Percentiles rank a stretch among this genome's conserved stretches.
Evolutionary conservation across 73 alveolate genomes (phyloP).

Genomic region (Paramecium pentaurelia): DNA sequence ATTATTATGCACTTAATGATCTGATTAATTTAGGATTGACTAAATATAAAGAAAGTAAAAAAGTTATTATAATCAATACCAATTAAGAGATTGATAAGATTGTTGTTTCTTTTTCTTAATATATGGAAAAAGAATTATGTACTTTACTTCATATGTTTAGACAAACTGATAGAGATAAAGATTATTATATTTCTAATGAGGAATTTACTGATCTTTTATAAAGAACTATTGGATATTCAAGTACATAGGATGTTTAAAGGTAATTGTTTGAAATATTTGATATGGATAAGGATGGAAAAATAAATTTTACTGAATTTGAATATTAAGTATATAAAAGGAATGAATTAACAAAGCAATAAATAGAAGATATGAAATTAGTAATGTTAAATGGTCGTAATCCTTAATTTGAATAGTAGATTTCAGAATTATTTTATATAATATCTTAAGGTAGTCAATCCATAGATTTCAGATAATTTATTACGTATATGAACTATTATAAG

Average conservation of each 20-base stretch:
- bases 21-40: neutral
- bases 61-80: neutral
- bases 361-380: neutral
- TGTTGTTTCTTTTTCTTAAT: neutral
- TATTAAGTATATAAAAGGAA: conserved; percentile 2
- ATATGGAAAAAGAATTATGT: neutral
- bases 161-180: neutral
- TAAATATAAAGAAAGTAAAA: neutral
- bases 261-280: neutral
- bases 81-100: conserved; percentile 34
- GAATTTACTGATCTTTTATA: neutral
- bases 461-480: neutral
- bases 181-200: neutral
- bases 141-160: neutral
- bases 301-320: conserved; percentile 26
- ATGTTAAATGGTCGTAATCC: neutral
- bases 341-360: neutral
- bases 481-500: neutral
- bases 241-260: neutral
- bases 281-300: conserved; percentile 41
- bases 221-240: neutral
- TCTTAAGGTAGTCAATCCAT: neutral
- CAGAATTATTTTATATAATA: neutral
- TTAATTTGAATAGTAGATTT: neutral
- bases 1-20: neutral